Evolutionary conservation across 108 stramenopile genomes (phyloP), one percentile per base, ranked within the genome.

Genomic region (Pseudonitzschia delicatissima): DNA sequence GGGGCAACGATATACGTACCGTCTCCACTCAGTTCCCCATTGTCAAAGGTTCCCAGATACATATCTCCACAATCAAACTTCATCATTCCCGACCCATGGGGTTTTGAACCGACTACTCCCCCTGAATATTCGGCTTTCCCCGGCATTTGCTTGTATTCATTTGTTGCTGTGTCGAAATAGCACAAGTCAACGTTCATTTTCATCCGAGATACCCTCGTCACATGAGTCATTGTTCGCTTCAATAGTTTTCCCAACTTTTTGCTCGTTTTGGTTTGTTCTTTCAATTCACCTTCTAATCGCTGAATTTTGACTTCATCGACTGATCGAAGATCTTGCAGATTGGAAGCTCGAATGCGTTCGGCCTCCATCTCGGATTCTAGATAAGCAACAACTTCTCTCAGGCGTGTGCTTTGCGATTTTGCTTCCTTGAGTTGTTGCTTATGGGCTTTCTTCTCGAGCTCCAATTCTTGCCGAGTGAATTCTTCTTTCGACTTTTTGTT

Each of bases 181-280:
- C 34, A 18, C 11, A 61, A 28, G 26, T 37, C 27, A n/a, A 61
- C 39, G 18, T 37, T 37, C 28, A 61, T 42, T 37, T 61, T 61
- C 60, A 61, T 61, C 25, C 39, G 25, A 26, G 60, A 61, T 61
- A 61, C 60, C 23, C 60, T 29, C 12, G 60, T 40, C 18, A 40
- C 34, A 26, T 11, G 21, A 33, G 28, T 32, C 31, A 55, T 13
- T 0, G 53, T 32, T 3, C 3, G 18, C 32, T 55, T 55, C 9
- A 55, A n/a, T 33, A 55, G 8, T n/a, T 55, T 55, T 9, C 29
- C 53, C 31, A 55, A 18, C 18, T 55, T 55, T 0, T 27, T 23
- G 9, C 29, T 55, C 31, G 6, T 55, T 11, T 61, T 37, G 1
- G 11, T 20, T 28, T 61, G 39, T 8, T 20, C 37, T 29, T 39